Evolutionary conservation across 129 eudicot species (phyloP).

Genomic region (Ambrosia artemisiifolia): DNA sequence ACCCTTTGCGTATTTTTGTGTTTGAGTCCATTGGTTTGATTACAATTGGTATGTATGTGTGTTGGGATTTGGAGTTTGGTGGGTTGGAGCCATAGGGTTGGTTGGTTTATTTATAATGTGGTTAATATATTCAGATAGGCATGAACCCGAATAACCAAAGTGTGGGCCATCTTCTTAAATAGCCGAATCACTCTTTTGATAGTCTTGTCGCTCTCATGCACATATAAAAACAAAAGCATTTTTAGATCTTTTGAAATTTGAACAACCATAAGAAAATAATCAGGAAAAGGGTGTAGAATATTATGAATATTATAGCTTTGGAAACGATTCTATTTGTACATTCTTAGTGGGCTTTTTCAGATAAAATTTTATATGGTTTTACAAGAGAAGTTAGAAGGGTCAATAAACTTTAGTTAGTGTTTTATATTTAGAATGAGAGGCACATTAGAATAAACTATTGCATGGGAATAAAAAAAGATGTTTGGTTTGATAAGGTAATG

Average conservation of each 20-base stretch:
- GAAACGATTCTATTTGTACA: background rate
- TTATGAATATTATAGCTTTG: background rate
- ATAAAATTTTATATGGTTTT: too few relatives aligned
- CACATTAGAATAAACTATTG: too few relatives aligned
- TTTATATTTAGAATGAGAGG: too few relatives aligned
- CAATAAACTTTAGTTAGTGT: background rate
- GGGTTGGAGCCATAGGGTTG: constrained; percentile 16
- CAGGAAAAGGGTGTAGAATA: constrained; percentile 3
- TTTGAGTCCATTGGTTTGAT: constrained; percentile 46
- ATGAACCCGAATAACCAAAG: constrained; percentile 22
- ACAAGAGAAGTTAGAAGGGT: too few relatives aligned
- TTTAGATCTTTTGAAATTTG: constrained; percentile 16
- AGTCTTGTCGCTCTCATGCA: constrained; percentile 34
- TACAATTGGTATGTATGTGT: background rate
- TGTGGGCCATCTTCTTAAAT: constrained; percentile 18
- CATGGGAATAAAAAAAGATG: too few relatives aligned
- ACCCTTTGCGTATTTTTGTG: constrained; percentile 51
- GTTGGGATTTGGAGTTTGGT: constrained; percentile 1
- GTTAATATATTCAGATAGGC: constrained; percentile 24
- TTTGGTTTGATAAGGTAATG: too few relatives aligned
- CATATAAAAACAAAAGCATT: constrained; percentile 15
- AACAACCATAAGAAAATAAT: background rate
- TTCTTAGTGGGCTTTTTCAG: background rate
- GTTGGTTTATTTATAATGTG: constrained; percentile 24
- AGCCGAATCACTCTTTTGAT: constrained; percentile 34